A percentile compares a stretch with the other conserved stretches of the same genome.
phyloP scores from a whole-genome alignment of 2,329 filamentous ascomycete species.

The Coniochaeta hoffmannii region DNA sequence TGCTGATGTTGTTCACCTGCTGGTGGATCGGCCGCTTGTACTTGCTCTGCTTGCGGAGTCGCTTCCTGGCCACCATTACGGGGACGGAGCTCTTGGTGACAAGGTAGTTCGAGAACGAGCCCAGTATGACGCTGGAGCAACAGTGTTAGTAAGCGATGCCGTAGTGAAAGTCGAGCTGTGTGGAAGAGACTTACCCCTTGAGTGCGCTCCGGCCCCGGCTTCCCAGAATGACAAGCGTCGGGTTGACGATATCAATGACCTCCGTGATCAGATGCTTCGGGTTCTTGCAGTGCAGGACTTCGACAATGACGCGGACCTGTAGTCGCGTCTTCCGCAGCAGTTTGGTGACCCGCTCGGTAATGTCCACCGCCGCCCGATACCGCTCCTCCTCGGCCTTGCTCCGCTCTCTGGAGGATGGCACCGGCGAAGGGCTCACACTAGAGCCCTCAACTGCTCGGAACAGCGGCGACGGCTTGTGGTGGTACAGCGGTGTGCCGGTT shows the following conservation, averaged over 20 bases:
- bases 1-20: conserved; percentile 75
- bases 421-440: conserved; percentile 33
- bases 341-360: conserved; percentile 78
- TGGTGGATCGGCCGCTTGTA: conserved; percentile 64
- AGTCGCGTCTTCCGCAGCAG: conserved; percentile 83
- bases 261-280: conserved; percentile 94
- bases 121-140: conserved; percentile 71
- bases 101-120: conserved; percentile 95
- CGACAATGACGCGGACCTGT: conserved; percentile 87
- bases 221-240: conserved; percentile 87
- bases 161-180: background rate
- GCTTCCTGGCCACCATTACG: conserved; percentile 95
- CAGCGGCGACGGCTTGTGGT: conserved; percentile 24
- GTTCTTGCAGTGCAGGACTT: conserved; percentile 97
- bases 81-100: conserved; percentile 95
- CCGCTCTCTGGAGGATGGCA: conserved; percentile 40
- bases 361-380: conserved; percentile 69
- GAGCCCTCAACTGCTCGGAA: conserved; percentile 10
- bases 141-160: conserved; percentile 20
- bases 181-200: conserved; percentile 63
- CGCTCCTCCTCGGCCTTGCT: conserved; percentile 70
- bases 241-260: conserved; percentile 88
- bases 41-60: conserved; percentile 78
- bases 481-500: conserved; percentile 20
- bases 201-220: conserved; percentile 85